phyloP scores from a whole-genome alignment of 108 stramenopile species.

The Nitzschia inconspicua region DNA sequence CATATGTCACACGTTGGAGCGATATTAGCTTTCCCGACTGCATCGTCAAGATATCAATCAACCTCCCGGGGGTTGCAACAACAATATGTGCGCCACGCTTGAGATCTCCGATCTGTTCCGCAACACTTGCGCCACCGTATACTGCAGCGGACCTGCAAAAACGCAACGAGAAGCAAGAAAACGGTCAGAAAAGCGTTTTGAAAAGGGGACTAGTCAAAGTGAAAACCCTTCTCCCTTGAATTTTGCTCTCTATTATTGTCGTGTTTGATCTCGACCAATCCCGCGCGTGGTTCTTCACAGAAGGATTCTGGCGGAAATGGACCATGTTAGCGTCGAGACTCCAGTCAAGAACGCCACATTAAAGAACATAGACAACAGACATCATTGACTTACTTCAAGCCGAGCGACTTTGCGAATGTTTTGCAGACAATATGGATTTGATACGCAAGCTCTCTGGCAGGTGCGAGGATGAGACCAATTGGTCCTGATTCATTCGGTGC shows the following conservation, averaged over 20 bases:
- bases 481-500: slow-evolving; percentile 91
- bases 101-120: slow-evolving; percentile 96
- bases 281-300: neutral
- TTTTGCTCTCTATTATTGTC: neutral
- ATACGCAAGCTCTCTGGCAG: slow-evolving; percentile 94
- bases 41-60: slow-evolving; percentile 99
- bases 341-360: slow-evolving; percentile 4
- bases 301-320: slow-evolving; percentile 8
- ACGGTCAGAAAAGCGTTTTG: neutral
- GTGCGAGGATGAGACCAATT: slow-evolving; percentile 94
- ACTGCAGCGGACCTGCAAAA: slow-evolving; percentile 78
- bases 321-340: slow-evolving; percentile 18
- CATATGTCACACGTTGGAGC: slow-evolving; percentile 89
- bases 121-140: slow-evolving; percentile 97
- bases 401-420: slow-evolving; percentile 67
- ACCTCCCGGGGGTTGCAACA: slow-evolving; percentile 96
- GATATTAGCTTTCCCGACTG: slow-evolving; percentile 93
- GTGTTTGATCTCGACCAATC: neutral
- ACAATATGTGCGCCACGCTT: slow-evolving; percentile 97
- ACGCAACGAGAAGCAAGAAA: neutral
- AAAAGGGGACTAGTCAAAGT: neutral
- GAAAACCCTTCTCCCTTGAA: neutral
- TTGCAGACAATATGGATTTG: slow-evolving; percentile 95
- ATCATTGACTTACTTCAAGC: slow-evolving; percentile 67
- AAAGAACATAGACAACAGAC: neutral